Percentiles rank a stretch among this genome's conserved stretches.
Conservation (phyloP, 2,329 filamentous ascomycete species). For the Phialemoniopsis sp. region DNA sequence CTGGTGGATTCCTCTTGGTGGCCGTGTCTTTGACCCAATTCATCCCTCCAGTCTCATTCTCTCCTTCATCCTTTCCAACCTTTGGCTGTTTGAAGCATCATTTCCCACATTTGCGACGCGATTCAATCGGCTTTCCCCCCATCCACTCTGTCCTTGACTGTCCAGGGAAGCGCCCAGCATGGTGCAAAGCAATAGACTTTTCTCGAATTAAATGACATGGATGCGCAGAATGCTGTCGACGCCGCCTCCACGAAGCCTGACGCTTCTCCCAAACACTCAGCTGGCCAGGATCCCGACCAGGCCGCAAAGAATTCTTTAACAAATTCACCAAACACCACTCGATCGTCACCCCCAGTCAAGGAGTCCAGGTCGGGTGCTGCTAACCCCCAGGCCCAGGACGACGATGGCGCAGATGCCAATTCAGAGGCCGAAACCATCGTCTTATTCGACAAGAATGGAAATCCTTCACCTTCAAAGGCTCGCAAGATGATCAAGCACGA, state of each 20-base stretch:
- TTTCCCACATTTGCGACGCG: slow-evolving; percentile 8
- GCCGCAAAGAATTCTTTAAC: slow-evolving; percentile 3
- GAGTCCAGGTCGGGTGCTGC: slow-evolving; percentile 21
- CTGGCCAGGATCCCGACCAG: slow-evolving; percentile 25
- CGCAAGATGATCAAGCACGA: slow-evolving; percentile 63
- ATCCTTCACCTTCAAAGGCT: slow-evolving; percentile 56
- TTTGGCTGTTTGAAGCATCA: slow-evolving; percentile 12
- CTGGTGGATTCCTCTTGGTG: too few species aligned
- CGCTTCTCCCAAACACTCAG: slow-evolving; percentile 43
- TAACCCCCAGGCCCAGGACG: slow-evolving; percentile 30
- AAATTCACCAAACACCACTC: slow-evolving; percentile 9
- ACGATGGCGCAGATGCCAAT: slow-evolving; percentile 51
- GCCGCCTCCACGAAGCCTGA: slow-evolving; percentile 56
- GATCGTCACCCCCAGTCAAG: slow-evolving; percentile 18
- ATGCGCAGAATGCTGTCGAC: slow-evolving; percentile 65
- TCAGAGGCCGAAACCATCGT: slow-evolving; percentile 73
- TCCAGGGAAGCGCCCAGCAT: slow-evolving; percentile 46
- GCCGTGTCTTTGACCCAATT: background rate
- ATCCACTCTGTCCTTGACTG: background rate
- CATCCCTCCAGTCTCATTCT: too few species aligned
- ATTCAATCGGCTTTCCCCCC: slow-evolving; percentile 8
- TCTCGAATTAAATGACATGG: slow-evolving; percentile 61
- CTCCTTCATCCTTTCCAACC: slow-evolving; percentile 2
- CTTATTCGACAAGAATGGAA: slow-evolving; percentile 58
- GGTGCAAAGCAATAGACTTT: slow-evolving; percentile 48